Base-by-base conservation (phyloP, 768 basidiomycete genomes). In the Xerocomus spinulosus region DNA sequence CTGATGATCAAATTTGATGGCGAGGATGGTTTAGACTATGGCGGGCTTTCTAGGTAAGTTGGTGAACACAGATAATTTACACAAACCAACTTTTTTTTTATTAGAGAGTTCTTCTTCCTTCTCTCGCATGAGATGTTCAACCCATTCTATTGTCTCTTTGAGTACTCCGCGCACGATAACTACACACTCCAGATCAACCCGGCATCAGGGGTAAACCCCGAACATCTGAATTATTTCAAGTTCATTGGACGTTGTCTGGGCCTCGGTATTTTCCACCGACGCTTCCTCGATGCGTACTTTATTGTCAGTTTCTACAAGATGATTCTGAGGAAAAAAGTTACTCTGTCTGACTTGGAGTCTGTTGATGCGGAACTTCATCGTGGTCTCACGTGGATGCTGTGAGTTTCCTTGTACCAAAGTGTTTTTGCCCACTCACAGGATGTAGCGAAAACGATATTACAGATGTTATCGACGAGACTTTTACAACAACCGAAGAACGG, bases 81-180 rank as follows among this genome's bases (percentile, higher is more conserved):
- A 9, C 26, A 35, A 8, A 39, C 46, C 63, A 48, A 61, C 36
- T 26, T 35, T 51, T 17, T 20, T 49, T 36, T n/a, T n/a, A n/a
- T n/a, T 69, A 95, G 94, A 75, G 96, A 99, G 72, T 99, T 98
- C 78, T 99, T 99, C 80, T 99, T 98, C 87, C 74, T 99, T 49
- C 79, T 99, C 40, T 98, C 95, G 28, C 96, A 99, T 68, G 96
- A 98, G 71, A 98, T 99, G 96, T 98, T 99, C 78, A 96, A 98
- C 70, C 96, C 96, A 20, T 98, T 99, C 79, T 98, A 99, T 72
- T 98, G 96, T 68, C 76, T 99, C 10, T 99, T 99, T 71, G 96
- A 99, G 72, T 99, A 99, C 70, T 98, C 96, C 2, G 96, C 96
- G 17, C 95, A 97, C 73, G 96, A 98, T 77, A 98, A 99, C 71